Percentiles rank a stretch among this genome's conserved stretches.
phyloP scores from a whole-genome alignment of 129 eudicot genomes.

The Artemisia tridentata region DNA sequence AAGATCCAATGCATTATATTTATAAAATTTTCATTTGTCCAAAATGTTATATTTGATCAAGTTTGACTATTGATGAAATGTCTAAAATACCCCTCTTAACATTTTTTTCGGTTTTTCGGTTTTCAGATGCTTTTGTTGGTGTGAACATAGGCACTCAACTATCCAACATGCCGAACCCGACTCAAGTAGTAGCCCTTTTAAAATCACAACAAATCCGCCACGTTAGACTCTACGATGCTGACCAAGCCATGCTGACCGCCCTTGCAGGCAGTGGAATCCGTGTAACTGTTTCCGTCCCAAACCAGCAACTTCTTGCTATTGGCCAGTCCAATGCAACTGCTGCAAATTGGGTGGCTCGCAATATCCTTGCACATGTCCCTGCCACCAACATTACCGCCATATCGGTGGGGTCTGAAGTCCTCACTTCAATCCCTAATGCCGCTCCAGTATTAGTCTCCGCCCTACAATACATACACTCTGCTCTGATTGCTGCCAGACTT shows the following conservation, averaged over 20 bases:
- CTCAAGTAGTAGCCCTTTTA: slow-evolving; percentile 77
- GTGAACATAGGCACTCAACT: slow-evolving; percentile 79
- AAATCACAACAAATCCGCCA: slow-evolving; percentile 68
- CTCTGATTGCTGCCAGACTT: slow-evolving; percentile 75
- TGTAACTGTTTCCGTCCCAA: slow-evolving; percentile 67
- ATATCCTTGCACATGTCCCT: slow-evolving; percentile 65
- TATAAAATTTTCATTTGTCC: background rate
- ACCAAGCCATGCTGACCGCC: slow-evolving; percentile 73
- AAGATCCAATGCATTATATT: slow-evolving; percentile 15
- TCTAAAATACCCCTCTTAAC: background rate
- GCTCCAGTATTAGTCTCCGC: slow-evolving; percentile 65
- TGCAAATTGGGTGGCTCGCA: slow-evolving; percentile 76
- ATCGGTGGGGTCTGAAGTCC: slow-evolving; percentile 82
- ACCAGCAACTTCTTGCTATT: slow-evolving; percentile 70
- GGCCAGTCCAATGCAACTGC: slow-evolving; percentile 87
- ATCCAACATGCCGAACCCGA: slow-evolving; percentile 80
- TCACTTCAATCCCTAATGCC: slow-evolving; percentile 57
- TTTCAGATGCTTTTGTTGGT: slow-evolving; percentile 72
- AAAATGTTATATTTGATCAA: background rate
- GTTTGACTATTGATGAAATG: slow-evolving; percentile 10
- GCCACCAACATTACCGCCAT: slow-evolving; percentile 78
- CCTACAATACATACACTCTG: slow-evolving; percentile 68
- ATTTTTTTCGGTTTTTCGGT: background rate
- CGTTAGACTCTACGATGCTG: slow-evolving; percentile 75
- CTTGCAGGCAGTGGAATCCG: slow-evolving; percentile 69